Evolutionary conservation across 495 filamentous ascomycete species (phyloP), one percentile per base, ranked within the genome.

Genomic region (Aspergillus steynii): DNA sequence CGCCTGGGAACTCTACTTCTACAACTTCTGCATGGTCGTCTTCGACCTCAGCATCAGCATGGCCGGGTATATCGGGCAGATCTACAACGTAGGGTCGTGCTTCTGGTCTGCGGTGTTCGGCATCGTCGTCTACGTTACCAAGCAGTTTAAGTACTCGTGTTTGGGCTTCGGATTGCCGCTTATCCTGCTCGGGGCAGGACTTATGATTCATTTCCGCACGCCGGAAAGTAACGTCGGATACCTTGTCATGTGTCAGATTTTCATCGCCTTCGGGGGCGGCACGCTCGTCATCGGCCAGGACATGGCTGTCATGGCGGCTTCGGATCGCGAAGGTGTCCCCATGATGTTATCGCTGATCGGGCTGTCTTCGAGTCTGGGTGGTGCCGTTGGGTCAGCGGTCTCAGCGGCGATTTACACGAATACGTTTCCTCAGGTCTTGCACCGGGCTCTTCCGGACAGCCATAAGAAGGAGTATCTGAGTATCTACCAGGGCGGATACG

Each of bases 231-330:
- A 78, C 48, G 77, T 92, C 42, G 89, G 87, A 28, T 90, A 88
- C 70, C 75, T 94, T 34, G 75, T 91, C 67, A 90, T 92, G 86
- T 88, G 84, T 67, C 88, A 93, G 71, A 88, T 93, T 68, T 85
- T 90, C 74, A 89, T 91, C 65, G 83, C 88, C 42, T 79, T 91
- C 54, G 76, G 77, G 8, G 86, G 86, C 25, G 83, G 84, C 28
- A 83, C 79, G 3, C 68, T 86, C 0, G 67, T 90, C 58, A 86
- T 91, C 68, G 78, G 74, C 54, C 82, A 86, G 63, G 83, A 91
- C 60, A 86, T 90, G 65, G 87, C 87, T 5, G 82, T 84, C 70
- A 88, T 90, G 86, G 84, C 87, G 1, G 86, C 83, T 1, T 77
- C 83, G 0, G 67, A 72, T 60, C 73, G 78, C 1, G 79, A 89